These are phyloP conservation scores for Fusarium bactridioides DNA, from an alignment of 2,329 filamentous ascomycete species.

Conservation along the genomic window DNA sequence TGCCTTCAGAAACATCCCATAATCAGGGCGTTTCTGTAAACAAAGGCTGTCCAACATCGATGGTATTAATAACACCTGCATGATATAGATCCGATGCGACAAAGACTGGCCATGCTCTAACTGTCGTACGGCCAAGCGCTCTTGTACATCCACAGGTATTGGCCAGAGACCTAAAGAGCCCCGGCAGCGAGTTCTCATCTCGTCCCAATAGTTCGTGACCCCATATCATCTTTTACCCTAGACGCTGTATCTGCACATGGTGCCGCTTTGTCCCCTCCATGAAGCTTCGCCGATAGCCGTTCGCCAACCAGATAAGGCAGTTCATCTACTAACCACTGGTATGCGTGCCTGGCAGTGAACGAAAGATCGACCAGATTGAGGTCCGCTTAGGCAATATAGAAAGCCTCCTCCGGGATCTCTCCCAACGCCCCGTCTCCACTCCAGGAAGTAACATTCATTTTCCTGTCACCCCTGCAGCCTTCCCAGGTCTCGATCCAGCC, in stretches of 20 bases:
- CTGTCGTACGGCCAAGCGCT: slow-evolving; percentile 60
- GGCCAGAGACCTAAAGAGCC: slow-evolving; percentile 63
- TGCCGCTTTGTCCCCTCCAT: not conserved
- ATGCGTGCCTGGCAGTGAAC: slow-evolving; percentile 51
- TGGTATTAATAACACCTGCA: slow-evolving; percentile 30
- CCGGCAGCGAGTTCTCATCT: slow-evolving; percentile 65
- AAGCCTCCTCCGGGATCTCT: slow-evolving; percentile 50
- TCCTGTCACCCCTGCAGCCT: slow-evolving; percentile 37
- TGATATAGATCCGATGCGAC: slow-evolving; percentile 63
- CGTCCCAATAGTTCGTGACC: slow-evolving; percentile 64
- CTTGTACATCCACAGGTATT: slow-evolving; percentile 63
- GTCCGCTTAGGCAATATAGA: slow-evolving; percentile 56
- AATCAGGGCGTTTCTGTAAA: not conserved
- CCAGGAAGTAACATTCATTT: slow-evolving; percentile 35
- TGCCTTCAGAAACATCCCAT: not conserved
- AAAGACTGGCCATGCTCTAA: slow-evolving; percentile 67
- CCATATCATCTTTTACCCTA: not conserved
- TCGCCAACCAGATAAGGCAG: not conserved
- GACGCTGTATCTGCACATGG: not conserved
- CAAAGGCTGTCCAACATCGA: not conserved
- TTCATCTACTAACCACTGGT: slow-evolving; percentile 4
- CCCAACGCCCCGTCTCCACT: slow-evolving; percentile 39
- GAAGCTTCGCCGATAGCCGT: not conserved
- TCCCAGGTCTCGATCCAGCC: slow-evolving; percentile 28
- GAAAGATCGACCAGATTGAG: slow-evolving; percentile 61